A percentile compares a stretch with the other conserved stretches of the same genome.
phyloP scores from a whole-genome alignment of 345 rosid species.

The Alliaria petiolata region DNA sequence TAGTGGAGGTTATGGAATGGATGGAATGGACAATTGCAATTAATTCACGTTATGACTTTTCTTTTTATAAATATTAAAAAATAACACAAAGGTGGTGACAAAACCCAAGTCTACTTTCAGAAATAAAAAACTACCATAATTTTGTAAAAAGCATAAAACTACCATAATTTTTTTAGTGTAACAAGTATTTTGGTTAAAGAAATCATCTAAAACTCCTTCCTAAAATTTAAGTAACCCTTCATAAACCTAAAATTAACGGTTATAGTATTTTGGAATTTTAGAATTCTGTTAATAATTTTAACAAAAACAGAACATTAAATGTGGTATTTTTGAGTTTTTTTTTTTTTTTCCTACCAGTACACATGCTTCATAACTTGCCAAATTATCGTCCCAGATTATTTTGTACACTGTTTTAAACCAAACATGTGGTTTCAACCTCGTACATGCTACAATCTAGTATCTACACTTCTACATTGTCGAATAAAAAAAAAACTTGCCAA shows the following conservation, averaged over 20 bases:
- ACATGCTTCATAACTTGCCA: not conserved
- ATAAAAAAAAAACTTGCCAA: not conserved
- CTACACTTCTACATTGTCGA: not conserved
- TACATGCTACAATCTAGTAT: not conserved
- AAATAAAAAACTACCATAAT: not conserved
- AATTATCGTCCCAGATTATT: no score
- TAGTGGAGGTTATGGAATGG: no score
- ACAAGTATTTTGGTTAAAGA: no score
- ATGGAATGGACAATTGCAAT: no score
- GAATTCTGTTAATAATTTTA: not conserved
- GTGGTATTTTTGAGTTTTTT: not conserved
- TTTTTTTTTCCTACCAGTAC: not conserved
- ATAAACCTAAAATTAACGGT: not conserved
- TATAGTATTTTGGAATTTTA: not conserved
- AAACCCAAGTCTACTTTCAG: not conserved
- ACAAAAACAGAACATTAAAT: not conserved
- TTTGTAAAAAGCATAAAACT: no score
- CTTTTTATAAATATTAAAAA: not conserved
- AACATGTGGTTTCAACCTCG: not conserved
- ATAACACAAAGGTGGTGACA: no score
- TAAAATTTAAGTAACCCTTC: not conserved
- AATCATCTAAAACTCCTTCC: not conserved
- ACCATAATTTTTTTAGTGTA: not conserved
- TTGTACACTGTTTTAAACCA: not conserved
- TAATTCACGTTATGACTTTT: not conserved